Conservation (phyloP, 75 land plant species). For the Picea sitchensis region DNA sequence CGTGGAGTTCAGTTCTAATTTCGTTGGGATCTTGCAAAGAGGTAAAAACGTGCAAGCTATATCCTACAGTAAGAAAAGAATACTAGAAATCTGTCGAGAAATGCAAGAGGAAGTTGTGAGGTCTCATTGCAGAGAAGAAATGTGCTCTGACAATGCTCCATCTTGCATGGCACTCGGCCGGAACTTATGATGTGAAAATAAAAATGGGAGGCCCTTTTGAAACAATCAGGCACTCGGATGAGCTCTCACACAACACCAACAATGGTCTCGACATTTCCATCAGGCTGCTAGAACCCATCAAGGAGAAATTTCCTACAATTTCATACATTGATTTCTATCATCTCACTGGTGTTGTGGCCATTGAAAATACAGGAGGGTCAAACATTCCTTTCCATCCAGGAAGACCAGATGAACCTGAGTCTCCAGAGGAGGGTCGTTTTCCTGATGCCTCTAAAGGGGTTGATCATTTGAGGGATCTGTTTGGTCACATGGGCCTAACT, state of each 20-base stretch:
- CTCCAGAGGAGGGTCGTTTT: constrained; percentile 86
- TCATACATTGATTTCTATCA: background rate
- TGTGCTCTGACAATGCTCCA: constrained; percentile 89
- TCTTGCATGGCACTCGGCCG: background rate
- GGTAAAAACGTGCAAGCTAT: background rate
- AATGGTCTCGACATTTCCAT: no score
- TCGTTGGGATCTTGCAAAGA: no score
- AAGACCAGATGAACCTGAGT: constrained; percentile 69
- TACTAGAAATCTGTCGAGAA: constrained; percentile 68
- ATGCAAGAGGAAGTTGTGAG: constrained; percentile 69
- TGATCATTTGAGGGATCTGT: constrained; percentile 76
- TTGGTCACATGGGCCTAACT: constrained; percentile 70
- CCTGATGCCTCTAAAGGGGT: constrained; percentile 84
- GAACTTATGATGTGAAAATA: no score
- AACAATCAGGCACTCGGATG: no score
- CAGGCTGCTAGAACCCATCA: no score
- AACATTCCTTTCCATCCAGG: constrained; percentile 95
- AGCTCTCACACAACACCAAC: no score
- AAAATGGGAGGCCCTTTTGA: no score
- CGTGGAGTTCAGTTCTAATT: no score
- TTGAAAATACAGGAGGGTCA: constrained; percentile 97
- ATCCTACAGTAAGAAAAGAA: constrained; percentile 76
- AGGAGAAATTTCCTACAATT: no score
- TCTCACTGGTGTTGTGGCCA: constrained; percentile 97
- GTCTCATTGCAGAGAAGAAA: constrained; percentile 79